A percentile compares a stretch with the other conserved stretches of the same genome.
phyloP scores from a whole-genome alignment of 306 rosid species.

The Senna siamea region DNA sequence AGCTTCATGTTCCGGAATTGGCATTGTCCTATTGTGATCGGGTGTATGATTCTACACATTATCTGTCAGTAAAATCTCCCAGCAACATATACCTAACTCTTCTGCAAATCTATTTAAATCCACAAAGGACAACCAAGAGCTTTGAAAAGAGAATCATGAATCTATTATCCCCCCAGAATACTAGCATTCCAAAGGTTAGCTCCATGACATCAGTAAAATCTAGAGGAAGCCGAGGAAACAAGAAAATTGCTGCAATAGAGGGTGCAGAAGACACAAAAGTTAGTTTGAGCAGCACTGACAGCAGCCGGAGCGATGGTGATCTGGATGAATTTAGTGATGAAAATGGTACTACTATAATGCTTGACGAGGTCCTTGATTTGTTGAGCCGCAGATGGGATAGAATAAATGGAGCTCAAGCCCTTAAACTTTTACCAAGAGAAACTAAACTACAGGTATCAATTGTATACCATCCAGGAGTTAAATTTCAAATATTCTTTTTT shows the following conservation, averaged over 20 bases:
- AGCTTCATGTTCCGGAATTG: conserved; percentile 88
- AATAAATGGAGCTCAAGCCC: conserved; percentile 97
- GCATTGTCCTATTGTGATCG: conserved; percentile 94
- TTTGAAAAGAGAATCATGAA: conserved; percentile 83
- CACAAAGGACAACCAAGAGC: conserved; percentile 69
- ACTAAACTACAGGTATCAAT: conserved; percentile 85
- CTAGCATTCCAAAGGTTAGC: conserved; percentile 56
- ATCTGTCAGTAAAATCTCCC: conserved; percentile 67
- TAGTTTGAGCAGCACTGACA: conserved; percentile 74
- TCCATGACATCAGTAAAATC: conserved; percentile 52
- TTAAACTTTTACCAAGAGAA: conserved; percentile 89
- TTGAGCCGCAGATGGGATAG: conserved; percentile 93
- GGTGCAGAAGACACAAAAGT: conserved; percentile 83
- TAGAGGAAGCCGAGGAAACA: conserved; percentile 69
- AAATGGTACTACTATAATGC: conserved; percentile 74
- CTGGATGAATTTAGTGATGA: conserved; percentile 73
- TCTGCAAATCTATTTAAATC: conserved; percentile 91
- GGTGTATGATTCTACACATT: conserved; percentile 68
- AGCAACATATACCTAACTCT: conserved; percentile 88
- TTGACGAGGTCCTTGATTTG: conserved; percentile 86
- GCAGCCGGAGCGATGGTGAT: conserved; percentile 90
- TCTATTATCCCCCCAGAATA: conserved; percentile 62
- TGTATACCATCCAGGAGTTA: conserved; percentile 18
- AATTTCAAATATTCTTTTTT: neutral
- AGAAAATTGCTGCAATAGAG: conserved; percentile 93